Evolutionary conservation across 2,329 filamentous ascomycete species (phyloP).

Genomic region (Colletotrichum euphorbiae): DNA sequence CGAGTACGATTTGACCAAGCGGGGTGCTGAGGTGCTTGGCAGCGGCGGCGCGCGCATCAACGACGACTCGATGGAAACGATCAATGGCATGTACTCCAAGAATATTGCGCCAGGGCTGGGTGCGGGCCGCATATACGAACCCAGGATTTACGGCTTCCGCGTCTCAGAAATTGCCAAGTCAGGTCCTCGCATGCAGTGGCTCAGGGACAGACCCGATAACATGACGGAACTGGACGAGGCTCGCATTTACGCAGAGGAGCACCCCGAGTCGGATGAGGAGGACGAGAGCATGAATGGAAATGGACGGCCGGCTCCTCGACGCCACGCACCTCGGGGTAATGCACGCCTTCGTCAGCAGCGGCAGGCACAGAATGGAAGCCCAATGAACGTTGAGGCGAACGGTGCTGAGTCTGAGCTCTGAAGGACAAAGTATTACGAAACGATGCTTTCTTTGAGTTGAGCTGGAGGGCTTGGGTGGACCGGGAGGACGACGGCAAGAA

Average conservation of each 20-base stretch:
- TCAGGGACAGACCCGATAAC: slow-evolving; percentile 84
- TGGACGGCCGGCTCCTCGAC: slow-evolving; percentile 54
- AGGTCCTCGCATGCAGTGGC: slow-evolving; percentile 96
- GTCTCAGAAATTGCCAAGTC: slow-evolving; percentile 91
- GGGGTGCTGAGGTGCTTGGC: slow-evolving; percentile 69
- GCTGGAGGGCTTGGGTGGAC: background rate
- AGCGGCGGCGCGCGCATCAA: slow-evolving; percentile 48
- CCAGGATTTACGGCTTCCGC: slow-evolving; percentile 95
- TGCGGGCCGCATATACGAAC: slow-evolving; percentile 86
- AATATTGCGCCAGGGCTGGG: slow-evolving; percentile 94
- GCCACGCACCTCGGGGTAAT: slow-evolving; percentile 56
- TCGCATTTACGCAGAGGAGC: slow-evolving; percentile 63
- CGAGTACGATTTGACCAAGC: slow-evolving; percentile 87
- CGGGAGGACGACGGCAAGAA: background rate
- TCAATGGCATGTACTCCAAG: slow-evolving; percentile 88
- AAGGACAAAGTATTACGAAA: slow-evolving; percentile 2
- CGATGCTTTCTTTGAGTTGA: background rate
- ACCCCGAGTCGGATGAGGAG: slow-evolving; percentile 69
- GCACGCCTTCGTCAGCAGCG: slow-evolving; percentile 55
- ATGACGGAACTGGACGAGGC: slow-evolving; percentile 87
- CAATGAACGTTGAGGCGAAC: slow-evolving; percentile 67
- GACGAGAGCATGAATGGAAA: slow-evolving; percentile 62
- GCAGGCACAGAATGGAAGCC: slow-evolving; percentile 65
- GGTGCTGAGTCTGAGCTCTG: slow-evolving; percentile 68
- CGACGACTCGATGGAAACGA: slow-evolving; percentile 62